Conservation (phyloP, 345 rosid genomes). For the Ceriops tagal region DNA sequence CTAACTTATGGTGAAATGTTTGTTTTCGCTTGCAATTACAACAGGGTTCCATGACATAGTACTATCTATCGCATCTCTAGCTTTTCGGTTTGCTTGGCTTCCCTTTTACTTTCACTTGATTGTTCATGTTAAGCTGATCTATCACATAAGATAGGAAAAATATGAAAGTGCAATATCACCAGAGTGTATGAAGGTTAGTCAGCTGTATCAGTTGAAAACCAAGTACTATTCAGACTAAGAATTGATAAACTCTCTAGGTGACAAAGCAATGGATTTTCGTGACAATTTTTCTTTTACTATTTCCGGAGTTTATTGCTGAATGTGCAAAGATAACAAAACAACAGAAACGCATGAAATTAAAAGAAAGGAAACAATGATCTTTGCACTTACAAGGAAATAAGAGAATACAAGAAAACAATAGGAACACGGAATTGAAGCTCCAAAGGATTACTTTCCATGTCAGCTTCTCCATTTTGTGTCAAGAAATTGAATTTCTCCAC, state of each 20-base stretch:
- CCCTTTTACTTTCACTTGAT: too few relatives aligned
- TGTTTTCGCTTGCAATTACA: too few relatives aligned
- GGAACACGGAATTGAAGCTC: conserved; percentile 9
- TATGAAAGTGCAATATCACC: too few relatives aligned
- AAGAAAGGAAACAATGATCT: neutral
- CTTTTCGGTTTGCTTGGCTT: neutral
- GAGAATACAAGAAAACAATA: neutral
- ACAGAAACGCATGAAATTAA: neutral
- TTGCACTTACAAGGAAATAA: conserved; percentile 5
- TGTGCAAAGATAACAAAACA: too few relatives aligned
- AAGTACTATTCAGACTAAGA: neutral
- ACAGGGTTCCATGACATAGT: too few relatives aligned
- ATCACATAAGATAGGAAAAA: too few relatives aligned
- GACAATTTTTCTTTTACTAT: conserved; percentile 12
- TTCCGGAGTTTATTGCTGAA: neutral
- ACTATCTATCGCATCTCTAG: too few relatives aligned
- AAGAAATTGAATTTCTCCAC: conserved; percentile 97
- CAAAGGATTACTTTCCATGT: neutral
- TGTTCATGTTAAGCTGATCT: too few relatives aligned
- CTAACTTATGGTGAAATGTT: too few relatives aligned
- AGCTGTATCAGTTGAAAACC: neutral
- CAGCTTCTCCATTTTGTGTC: neutral
- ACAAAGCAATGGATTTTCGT: neutral
- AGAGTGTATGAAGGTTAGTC: too few relatives aligned
- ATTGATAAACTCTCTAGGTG: conserved; percentile 1